Evolutionary conservation across 2,329 filamentous ascomycete species (phyloP), one percentile per base, ranked within the genome.

Genomic region (Pseudocercospora crystallina): DNA sequence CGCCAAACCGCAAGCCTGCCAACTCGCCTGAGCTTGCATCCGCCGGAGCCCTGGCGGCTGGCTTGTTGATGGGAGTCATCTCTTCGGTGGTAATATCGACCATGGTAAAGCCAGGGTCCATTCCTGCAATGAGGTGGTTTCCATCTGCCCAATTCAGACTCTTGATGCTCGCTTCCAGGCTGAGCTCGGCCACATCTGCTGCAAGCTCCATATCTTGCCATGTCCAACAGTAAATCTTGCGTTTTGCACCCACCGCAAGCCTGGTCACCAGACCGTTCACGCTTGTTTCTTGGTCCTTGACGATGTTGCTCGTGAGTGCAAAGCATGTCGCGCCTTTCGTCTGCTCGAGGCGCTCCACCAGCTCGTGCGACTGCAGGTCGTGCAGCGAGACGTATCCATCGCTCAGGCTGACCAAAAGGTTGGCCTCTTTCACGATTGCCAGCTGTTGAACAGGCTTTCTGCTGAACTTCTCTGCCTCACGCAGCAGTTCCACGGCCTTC

Each of bases 121-220:
- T 86, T 12, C 94, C 94, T 35, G 89, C 94, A 8, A 97, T 84
- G 5, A 99, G 74, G 70, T 85, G 91, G 1, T 86, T 92, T 11
- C 89, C 90, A 52, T 83, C 90, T 5, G 89, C 88, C 94, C 94
- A 99, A 2, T 89, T 95, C 56, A 97, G 76, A 11, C 86, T 91
- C 65, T 94, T 89, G 56, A 96, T 88, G 15, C 87, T 84, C 64
- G 92, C 92, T 31, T 89, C 78, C 38, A 97, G 78, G 1, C 84
- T 82, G 33, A 96, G 82, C 72, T 97, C 94, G 26, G 77, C 76
- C 0, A 86, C 83, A 31, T 94, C 84, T 3, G 81, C 77, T 41
- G 81, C 81, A 36, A 96, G 78, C 73, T 97, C 94, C 76, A 90
- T 94, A 68, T 96, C 91, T 63, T 94, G 87, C 94, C 95, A 99